Evolutionary conservation across 2,329 filamentous ascomycete genomes (phyloP).

Genomic region (Fusarium sp.): DNA sequence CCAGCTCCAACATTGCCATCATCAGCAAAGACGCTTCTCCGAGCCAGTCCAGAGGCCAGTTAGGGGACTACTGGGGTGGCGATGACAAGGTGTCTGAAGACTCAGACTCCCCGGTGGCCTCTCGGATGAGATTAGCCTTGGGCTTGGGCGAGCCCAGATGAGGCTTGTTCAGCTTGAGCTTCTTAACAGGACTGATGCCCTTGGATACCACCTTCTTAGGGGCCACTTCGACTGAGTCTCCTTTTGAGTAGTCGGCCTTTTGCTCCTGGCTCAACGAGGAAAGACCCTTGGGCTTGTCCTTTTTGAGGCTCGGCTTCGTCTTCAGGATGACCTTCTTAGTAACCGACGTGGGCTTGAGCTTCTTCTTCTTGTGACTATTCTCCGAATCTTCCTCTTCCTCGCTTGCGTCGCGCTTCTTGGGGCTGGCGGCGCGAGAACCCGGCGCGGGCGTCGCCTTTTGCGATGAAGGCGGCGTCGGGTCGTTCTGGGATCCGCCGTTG

Average conservation of each 20-base stretch:
- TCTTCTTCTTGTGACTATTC: constrained; percentile 67
- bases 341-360: constrained; percentile 57
- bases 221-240: constrained; percentile 44
- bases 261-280: constrained; percentile 64
- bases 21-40: neutral
- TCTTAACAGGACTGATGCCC: constrained; percentile 54
- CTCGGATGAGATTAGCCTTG: constrained; percentile 56
- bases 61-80: constrained; percentile 51
- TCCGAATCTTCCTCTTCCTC: constrained; percentile 66
- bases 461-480: constrained; percentile 69
- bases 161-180: constrained; percentile 57
- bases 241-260: constrained; percentile 47
- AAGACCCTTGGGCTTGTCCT: constrained; percentile 64
- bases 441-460: constrained; percentile 71
- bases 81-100: constrained; percentile 68
- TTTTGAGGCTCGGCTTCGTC: constrained; percentile 61
- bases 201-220: constrained; percentile 51
- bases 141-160: constrained; percentile 60
- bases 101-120: constrained; percentile 64
- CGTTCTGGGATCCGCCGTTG: constrained; percentile 65
- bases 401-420: constrained; percentile 67
- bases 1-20: neutral
- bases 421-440: constrained; percentile 63
- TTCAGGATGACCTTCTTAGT: constrained; percentile 68
- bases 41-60: neutral